Evolutionary conservation across 2,329 filamentous ascomycete species (phyloP), one percentile per base, ranked within the genome.

Genomic region (Xylariaceae sp.): DNA sequence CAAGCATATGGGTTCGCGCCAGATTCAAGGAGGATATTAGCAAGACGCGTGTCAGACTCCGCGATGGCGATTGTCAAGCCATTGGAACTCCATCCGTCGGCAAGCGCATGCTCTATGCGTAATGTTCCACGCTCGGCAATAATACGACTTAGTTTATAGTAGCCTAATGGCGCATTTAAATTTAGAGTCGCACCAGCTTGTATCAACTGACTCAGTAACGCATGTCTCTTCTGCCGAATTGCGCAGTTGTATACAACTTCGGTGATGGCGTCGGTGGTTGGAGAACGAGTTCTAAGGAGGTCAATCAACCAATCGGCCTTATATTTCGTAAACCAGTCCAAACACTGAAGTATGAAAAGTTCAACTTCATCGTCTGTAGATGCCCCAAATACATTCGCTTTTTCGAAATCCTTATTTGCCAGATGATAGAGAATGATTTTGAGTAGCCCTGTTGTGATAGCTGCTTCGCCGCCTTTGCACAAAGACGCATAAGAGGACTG

Each of bases 121-220:
- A 28, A 28, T 7, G 4, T 28, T 4, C 22, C 22, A 7, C 22
- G 22, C 7, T 28, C 22, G 22, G n/a, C n/a, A n/a, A n/a, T n/a
- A n/a, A n/a, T n/a, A n/a, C n/a, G n/a, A n/a, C n/a, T n/a, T n/a
- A n/a, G n/a, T 5, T 14, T 13, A 7, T 22, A 12, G 3, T 22
- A 9, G 0, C 13, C 16, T 17, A n/a, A n/a, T n/a, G n/a, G n/a
- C n/a, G 18, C 14, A 14, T 13, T 34, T 33, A 40, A 19, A 28
- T 50, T 33, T 36, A 42, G 50, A 22, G 49, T 31, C 9, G 52
- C 39, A 6, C 53, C 53, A 42, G 42, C 33, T 45, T 55, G 6
- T 40, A 55, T 46, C 7, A 55, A 18, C 11, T 31, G 53, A 11
- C 43, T 40, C 5, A 47, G 6, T 18, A 50, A 5, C 10, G 14